Percentiles rank a stretch among this genome's conserved stretches.
These are phyloP conservation scores for Cordyceps cateniannulata DNA, from an alignment of 2,329 filamentous ascomycete genomes.

Conservation along the genomic window DNA sequence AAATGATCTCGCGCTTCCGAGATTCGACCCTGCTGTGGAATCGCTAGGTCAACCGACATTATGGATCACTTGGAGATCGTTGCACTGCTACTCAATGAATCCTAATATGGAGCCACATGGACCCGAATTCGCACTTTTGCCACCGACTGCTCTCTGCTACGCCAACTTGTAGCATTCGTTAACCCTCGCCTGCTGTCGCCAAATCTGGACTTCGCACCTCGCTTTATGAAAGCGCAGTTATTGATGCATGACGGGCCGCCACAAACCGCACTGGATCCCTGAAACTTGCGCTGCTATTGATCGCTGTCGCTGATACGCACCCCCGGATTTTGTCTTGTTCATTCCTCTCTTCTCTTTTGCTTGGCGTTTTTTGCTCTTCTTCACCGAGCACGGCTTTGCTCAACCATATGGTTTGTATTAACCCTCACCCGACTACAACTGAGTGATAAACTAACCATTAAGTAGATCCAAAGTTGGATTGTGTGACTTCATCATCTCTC, in stretches of 20 bases:
- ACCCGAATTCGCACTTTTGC: background rate
- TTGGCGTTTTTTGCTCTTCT: background rate
- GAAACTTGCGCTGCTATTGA: background rate
- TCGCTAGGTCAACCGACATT: background rate
- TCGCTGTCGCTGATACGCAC: background rate
- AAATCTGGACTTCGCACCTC: background rate
- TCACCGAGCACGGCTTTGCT: background rate
- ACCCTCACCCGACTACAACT: conserved; percentile 13
- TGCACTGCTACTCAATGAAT: background rate
- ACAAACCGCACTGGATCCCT: background rate
- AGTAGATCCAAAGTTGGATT: conserved; percentile 53
- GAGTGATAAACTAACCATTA: background rate
- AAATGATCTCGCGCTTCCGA: background rate
- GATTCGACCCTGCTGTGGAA: background rate
- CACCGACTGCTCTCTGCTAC: background rate
- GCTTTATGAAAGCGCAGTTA: background rate
- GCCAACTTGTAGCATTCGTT: background rate
- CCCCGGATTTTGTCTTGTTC: background rate
- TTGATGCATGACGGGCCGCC: background rate
- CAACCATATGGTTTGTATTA: conserved; percentile 20
- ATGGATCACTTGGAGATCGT: background rate
- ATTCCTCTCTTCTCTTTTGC: background rate
- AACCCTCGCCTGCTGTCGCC: background rate
- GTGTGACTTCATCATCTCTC: conserved; percentile 27
- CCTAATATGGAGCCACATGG: background rate